phyloP scores from a whole-genome alignment of 2,329 filamentous ascomycete species.

The Aquanectria penicillioides region DNA sequence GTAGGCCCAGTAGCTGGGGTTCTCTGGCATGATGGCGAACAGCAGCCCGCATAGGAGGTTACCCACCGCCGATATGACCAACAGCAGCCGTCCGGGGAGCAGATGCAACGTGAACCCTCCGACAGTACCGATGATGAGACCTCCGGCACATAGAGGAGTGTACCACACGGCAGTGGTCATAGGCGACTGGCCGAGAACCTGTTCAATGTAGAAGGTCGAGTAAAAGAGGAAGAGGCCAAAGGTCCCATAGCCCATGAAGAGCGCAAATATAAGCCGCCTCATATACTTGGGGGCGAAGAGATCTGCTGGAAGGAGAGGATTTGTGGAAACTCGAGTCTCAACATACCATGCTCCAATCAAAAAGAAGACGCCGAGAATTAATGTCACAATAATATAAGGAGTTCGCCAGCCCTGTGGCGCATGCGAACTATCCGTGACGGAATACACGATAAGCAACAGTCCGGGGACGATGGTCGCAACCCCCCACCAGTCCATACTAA shows the following conservation, averaged over 20 bases:
- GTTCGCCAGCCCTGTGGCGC: conserved; percentile 70
- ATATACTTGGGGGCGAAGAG: conserved; percentile 69
- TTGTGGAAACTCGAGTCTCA: conserved; percentile 68
- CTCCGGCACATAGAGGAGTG: conserved; percentile 66
- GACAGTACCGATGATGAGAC: conserved; percentile 63
- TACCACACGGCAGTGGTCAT: conserved; percentile 69
- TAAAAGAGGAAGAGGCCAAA: conserved; percentile 74
- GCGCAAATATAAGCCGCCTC: conserved; percentile 62
- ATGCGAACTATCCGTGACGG: conserved; percentile 73
- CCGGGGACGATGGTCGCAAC: conserved; percentile 63
- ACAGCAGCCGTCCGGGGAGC: conserved; percentile 62
- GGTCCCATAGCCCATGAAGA: conserved; percentile 61
- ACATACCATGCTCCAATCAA: conserved; percentile 67
- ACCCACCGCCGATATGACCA: conserved; percentile 62
- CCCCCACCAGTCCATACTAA: conserved; percentile 71
- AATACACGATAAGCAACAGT: conserved; percentile 71
- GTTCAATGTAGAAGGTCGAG: conserved; percentile 69
- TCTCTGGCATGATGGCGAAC: conserved; percentile 64
- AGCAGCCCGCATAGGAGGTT: conserved; percentile 62
- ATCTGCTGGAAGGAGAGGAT: conserved; percentile 70
- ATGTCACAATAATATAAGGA: conserved; percentile 70
- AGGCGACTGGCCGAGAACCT: conserved; percentile 61
- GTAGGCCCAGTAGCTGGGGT: conserved; percentile 70
- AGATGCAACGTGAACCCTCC: conserved; percentile 67
- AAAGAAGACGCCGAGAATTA: conserved; percentile 65